These are phyloP conservation scores for Beta lomatogona DNA, from an alignment of 179 eudicot genomes.

Conservation along the genomic window DNA sequence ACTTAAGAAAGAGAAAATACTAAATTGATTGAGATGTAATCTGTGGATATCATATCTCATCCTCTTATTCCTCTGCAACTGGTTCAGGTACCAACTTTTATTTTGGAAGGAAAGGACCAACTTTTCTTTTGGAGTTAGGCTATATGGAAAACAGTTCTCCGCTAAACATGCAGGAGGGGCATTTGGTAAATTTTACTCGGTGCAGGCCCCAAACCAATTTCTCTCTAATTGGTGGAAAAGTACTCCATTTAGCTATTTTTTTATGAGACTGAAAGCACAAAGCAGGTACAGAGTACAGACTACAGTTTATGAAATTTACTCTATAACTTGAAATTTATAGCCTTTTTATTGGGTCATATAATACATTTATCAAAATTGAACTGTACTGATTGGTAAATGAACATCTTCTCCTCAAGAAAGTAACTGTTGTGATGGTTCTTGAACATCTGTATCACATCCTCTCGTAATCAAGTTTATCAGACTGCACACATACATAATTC, in stretches of 20 bases:
- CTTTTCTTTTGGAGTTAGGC: too few relatives aligned
- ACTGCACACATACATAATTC: slow-evolving; percentile 7
- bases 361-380: neutral
- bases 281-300: neutral
- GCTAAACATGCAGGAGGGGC: too few relatives aligned
- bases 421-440: neutral
- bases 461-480: slow-evolving; percentile 26
- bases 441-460: slow-evolving; percentile 23
- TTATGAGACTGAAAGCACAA: neutral
- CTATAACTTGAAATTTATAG: neutral
- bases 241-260: too few relatives aligned
- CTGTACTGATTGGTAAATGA: neutral
- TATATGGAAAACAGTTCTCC: too few relatives aligned
- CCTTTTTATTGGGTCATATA: neutral
- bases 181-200: neutral
- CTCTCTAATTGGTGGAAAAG: neutral
- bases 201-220: neutral
- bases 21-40: neutral
- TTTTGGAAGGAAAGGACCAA: too few relatives aligned
- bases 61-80: neutral
- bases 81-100: neutral
- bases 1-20: too few relatives aligned
- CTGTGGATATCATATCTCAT: neutral
- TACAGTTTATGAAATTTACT: neutral
- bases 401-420: neutral